Evolutionary conservation across 495 filamentous ascomycete genomes (phyloP), one percentile per base, ranked within the genome.

Genomic region (Chaetomium tenue): DNA sequence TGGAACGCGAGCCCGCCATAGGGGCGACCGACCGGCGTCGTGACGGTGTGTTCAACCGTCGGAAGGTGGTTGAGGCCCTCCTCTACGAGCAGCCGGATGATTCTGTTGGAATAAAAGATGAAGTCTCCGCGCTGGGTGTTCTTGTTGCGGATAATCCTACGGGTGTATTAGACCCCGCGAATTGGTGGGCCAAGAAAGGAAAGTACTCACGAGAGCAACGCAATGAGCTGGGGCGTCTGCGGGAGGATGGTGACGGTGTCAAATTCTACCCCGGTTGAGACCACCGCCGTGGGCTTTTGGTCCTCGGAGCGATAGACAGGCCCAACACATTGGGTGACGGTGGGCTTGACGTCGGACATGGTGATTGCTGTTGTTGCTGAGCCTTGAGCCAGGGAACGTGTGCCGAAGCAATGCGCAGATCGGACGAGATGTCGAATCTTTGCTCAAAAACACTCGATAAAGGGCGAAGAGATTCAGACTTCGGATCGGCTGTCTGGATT

Each of bases 81-180:
- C 76, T 98, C 94, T 26, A 98, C 95, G 13, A 98, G 84, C n/a
- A 98, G 83, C 25, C 95, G 91, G 72, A 98, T 98, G 72, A 98
- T 98, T 66, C 94, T 87, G 79, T 98, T 98, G 54, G 93, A 97
- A 77, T 97, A 97, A 82, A 98, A 98, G 70, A 98, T 96, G 76
- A 98, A 98, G 77, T 98, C 94, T 42, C 91, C 94, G 56, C 94
- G 89, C 37, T 84, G 82, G 11, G 95, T 98, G 67, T 88, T 83
- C 77, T 88, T 89, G 74, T 98, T 91, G 68, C 94, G 87, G 75
- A 98, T 97, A 85, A 96, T 97, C 64, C 93, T 98, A 69, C 22
- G 28, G 30, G 20, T 0, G 46, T 13, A 30, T 39, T 37, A 61
- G 59, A 58, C 57, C 33, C 15, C 44, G 20, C 25, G 28, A 16